phyloP scores from a whole-genome alignment of 2,329 filamentous ascomycete species.

The Ascochyta koolunga region DNA sequence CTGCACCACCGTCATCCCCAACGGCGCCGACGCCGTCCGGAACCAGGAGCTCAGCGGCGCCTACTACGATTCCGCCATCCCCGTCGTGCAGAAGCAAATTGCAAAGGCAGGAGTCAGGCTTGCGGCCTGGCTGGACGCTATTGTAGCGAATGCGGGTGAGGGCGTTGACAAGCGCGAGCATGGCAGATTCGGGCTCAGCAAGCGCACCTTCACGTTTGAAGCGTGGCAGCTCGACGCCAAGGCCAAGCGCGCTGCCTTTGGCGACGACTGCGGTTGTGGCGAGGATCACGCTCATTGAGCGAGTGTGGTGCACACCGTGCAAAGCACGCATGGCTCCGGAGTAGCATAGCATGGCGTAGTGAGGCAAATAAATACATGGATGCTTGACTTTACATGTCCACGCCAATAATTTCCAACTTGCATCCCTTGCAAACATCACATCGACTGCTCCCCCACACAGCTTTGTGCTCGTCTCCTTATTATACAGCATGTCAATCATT shows the following conservation, averaged over 20 bases:
- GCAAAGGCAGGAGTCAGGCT: conserved; percentile 49
- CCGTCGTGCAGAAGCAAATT: conserved; percentile 52
- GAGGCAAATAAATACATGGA: too few species aligned
- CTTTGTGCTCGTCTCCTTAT: too few species aligned
- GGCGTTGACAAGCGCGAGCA: conserved; percentile 14
- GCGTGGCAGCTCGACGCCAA: conserved; percentile 39
- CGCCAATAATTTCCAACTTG: too few species aligned
- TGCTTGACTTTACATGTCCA: too few species aligned
- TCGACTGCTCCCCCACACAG: too few species aligned
- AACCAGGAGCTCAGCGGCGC: conserved; percentile 46
- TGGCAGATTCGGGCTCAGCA: conserved; percentile 17
- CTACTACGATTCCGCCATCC: conserved; percentile 46
- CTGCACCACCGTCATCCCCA: conserved; percentile 50
- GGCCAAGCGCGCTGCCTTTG: conserved; percentile 35
- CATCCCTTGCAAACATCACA: too few species aligned
- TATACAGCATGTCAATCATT: too few species aligned
- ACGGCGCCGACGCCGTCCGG: conserved; percentile 45
- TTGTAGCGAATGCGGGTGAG: conserved; percentile 31
- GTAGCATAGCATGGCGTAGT: too few species aligned
- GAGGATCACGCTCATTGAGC: conserved; percentile 33
- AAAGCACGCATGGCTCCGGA: too few species aligned
- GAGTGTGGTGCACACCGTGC: too few species aligned
- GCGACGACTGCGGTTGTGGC: conserved; percentile 32
- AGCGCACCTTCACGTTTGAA: conserved; percentile 25
- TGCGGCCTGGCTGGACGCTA: conserved; percentile 39